These are phyloP conservation scores for Neofusicoccum cordaticola DNA, from an alignment of 2,329 filamentous ascomycete genomes.

Conservation along the genomic window DNA sequence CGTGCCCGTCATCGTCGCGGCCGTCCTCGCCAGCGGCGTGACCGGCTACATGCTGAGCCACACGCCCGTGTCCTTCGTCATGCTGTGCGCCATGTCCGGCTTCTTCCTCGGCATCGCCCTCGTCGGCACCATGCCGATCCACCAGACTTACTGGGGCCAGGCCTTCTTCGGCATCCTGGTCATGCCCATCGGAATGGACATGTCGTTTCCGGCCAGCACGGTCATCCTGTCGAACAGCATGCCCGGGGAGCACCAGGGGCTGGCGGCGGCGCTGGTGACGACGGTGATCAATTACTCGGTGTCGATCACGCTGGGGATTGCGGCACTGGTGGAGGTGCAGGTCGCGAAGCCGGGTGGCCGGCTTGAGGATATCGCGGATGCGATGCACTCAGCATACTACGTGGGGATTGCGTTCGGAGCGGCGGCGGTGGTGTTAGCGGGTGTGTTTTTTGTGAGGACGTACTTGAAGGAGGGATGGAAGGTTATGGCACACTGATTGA, in stretches of 20 bases:
- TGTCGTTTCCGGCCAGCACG: slow-evolving; percentile 20
- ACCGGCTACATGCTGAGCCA: slow-evolving; percentile 40
- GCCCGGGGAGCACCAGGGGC: slow-evolving; percentile 11
- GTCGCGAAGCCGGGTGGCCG: not conserved
- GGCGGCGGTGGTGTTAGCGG: not conserved
- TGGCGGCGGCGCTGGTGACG: slow-evolving; percentile 13
- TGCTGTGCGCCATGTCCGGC: slow-evolving; percentile 36
- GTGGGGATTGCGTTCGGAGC: slow-evolving; percentile 1
- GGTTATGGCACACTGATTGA: not conserved
- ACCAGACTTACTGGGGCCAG: slow-evolving; percentile 37
- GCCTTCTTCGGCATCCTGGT: slow-evolving; percentile 36
- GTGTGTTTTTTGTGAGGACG: slow-evolving; percentile 1
- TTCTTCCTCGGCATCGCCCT: slow-evolving; percentile 34
- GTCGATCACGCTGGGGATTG: slow-evolving; percentile 12
- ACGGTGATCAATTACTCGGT: slow-evolving; percentile 16
- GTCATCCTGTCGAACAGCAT: slow-evolving; percentile 17
- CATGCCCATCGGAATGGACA: slow-evolving; percentile 36
- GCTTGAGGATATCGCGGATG: not conserved
- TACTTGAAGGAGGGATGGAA: slow-evolving; percentile 11
- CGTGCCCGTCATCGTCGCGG: slow-evolving; percentile 32
- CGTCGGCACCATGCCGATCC: slow-evolving; percentile 29
- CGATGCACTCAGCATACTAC: not conserved
- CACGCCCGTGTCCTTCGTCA: slow-evolving; percentile 36
- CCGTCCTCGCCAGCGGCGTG: slow-evolving; percentile 34
- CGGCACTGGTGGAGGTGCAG: slow-evolving; percentile 12